A percentile compares a stretch with the other conserved stretches of the same genome.
These are phyloP conservation scores for Trichoderma sp. DNA, from an alignment of 2,329 filamentous ascomycete species.

Conservation along the genomic window DNA sequence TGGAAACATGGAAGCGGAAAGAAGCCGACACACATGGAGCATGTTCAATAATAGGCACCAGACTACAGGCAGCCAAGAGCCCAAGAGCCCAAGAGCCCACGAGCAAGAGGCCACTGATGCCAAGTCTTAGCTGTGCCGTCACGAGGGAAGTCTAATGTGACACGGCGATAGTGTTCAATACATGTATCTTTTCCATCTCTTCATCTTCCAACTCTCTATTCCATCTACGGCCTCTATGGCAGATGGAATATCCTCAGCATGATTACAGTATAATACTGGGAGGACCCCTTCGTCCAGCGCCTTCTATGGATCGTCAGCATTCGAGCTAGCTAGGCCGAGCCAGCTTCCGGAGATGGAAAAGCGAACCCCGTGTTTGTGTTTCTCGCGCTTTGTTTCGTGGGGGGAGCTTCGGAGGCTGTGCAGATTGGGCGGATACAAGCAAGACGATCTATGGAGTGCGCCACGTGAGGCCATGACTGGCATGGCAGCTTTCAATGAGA, in stretches of 20 bases:
- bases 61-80: neutral
- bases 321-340: neutral
- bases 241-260: neutral
- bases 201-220: neutral
- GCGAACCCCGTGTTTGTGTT: slow-evolving; percentile 2
- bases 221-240: too few species aligned
- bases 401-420: slow-evolving; percentile 11
- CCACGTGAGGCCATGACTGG: slow-evolving; percentile 11
- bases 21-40: neutral
- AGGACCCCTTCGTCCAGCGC: neutral
- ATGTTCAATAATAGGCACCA: neutral
- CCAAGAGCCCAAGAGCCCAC: slow-evolving; percentile 3
- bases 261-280: neutral
- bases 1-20: neutral
- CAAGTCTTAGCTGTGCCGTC: slow-evolving; percentile 23
- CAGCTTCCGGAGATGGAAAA: neutral
- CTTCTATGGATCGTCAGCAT: neutral
- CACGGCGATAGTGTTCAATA: neutral
- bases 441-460: neutral
- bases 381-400: slow-evolving; percentile 4
- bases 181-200: neutral
- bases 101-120: slow-evolving; percentile 1
- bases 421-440: neutral
- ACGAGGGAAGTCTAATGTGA: slow-evolving; percentile 25
- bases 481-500: neutral